phyloP scores from a whole-genome alignment of 495 filamentous ascomycete species.

The Neurospora sp. region DNA sequence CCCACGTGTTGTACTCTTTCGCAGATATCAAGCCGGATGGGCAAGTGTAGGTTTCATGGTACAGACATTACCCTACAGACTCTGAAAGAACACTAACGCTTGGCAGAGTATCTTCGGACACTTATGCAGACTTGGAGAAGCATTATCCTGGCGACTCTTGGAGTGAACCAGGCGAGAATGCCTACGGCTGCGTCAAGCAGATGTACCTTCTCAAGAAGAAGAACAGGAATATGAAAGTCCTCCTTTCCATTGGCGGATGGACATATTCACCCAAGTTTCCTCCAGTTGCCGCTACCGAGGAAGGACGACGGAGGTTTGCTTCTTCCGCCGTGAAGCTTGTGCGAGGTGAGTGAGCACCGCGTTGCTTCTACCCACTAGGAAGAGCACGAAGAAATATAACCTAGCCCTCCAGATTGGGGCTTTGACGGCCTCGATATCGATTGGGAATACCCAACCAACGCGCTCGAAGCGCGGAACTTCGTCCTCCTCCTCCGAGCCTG shows the following conservation, averaged over 20 bases:
- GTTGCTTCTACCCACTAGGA: not conserved
- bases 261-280: slow-evolving; percentile 77
- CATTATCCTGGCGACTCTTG: slow-evolving; percentile 66
- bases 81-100: not conserved
- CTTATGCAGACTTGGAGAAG: slow-evolving; percentile 56
- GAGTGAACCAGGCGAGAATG: slow-evolving; percentile 54
- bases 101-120: slow-evolving; percentile 38
- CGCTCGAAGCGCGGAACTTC: slow-evolving; percentile 53
- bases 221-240: slow-evolving; percentile 69
- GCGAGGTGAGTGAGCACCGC: slow-evolving; percentile 15
- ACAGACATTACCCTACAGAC: not conserved
- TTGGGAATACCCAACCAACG: slow-evolving; percentile 51
- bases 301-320: slow-evolving; percentile 50
- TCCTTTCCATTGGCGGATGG: slow-evolving; percentile 86
- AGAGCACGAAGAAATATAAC: not conserved
- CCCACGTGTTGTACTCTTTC: slow-evolving; percentile 81
- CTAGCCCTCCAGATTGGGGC: slow-evolving; percentile 36
- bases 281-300: slow-evolving; percentile 47
- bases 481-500: slow-evolving; percentile 60
- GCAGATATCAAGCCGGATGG: slow-evolving; percentile 73
- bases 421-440: slow-evolving; percentile 53
- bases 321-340: slow-evolving; percentile 54
- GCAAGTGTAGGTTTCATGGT: slow-evolving; percentile 51
- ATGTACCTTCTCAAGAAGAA: slow-evolving; percentile 73
- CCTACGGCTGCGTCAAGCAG: slow-evolving; percentile 78